These are phyloP conservation scores for Sporothrix inflata DNA, from an alignment of 2,329 filamentous ascomycete genomes.

Conservation along the genomic window DNA sequence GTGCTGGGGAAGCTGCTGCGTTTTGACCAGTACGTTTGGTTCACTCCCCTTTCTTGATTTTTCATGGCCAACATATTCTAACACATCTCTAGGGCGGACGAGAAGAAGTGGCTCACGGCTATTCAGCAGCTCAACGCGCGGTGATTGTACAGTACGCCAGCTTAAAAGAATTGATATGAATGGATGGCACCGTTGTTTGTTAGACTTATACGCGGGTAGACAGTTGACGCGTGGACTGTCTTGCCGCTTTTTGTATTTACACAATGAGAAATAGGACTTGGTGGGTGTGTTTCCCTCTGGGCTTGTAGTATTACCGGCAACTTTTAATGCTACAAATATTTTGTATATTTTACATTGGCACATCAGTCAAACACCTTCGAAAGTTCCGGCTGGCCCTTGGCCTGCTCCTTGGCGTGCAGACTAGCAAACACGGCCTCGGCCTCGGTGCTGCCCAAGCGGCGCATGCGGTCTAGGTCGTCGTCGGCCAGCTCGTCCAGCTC, in stretches of 20 bases:
- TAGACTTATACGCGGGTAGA: neutral
- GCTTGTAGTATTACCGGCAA: neutral
- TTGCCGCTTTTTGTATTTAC: neutral
- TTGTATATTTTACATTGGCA: neutral
- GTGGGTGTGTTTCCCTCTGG: neutral
- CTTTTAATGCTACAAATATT: neutral
- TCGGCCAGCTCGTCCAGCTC: constrained; percentile 75
- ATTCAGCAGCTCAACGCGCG: constrained; percentile 56
- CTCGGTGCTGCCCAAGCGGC: constrained; percentile 51
- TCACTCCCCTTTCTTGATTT: neutral
- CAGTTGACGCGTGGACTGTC: neutral
- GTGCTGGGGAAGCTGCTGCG: constrained; percentile 75
- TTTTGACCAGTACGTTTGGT: constrained; percentile 69
- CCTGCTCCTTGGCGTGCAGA: constrained; percentile 43
- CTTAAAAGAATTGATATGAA: neutral
- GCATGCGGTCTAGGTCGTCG: constrained; percentile 71
- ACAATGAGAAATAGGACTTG: neutral
- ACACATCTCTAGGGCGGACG: constrained; percentile 57
- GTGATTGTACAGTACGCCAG: neutral
- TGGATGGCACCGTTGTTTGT: neutral
- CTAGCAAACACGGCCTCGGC: constrained; percentile 52
- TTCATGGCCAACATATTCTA: constrained; percentile 32
- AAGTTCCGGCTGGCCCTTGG: constrained; percentile 15
- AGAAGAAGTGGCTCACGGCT: constrained; percentile 84
- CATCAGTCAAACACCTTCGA: constrained; percentile 20